A percentile compares a stretch with the other conserved stretches of the same genome.
Evolutionary conservation across 495 filamentous ascomycete genomes (phyloP).

Genomic region (Jackrogersella multiformis): DNA sequence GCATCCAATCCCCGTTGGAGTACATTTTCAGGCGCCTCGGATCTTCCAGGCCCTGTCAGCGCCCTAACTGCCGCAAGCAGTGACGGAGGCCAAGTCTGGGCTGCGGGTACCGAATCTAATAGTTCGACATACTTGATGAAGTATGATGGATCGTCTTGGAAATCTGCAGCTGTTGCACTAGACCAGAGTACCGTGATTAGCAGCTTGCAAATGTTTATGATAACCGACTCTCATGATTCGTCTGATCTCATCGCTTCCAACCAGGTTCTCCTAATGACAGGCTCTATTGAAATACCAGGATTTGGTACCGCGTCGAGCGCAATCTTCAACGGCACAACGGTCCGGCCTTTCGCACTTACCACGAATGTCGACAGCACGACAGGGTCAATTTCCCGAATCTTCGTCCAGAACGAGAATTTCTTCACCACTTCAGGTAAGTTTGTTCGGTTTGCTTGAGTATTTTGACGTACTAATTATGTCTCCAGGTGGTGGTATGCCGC

Average conservation of each 20-base stretch:
- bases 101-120: slow-evolving; percentile 71
- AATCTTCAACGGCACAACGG: slow-evolving; percentile 80
- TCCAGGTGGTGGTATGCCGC: slow-evolving; percentile 67
- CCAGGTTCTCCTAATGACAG: slow-evolving; percentile 82
- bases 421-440: slow-evolving; percentile 56
- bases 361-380: slow-evolving; percentile 66
- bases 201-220: slow-evolving; percentile 80
- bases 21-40: slow-evolving; percentile 67
- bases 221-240: slow-evolving; percentile 70
- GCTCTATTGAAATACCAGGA: slow-evolving; percentile 74
- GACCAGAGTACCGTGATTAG: slow-evolving; percentile 71
- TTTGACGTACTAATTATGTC: slow-evolving; percentile 44
- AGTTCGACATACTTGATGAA: slow-evolving; percentile 80
- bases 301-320: slow-evolving; percentile 88
- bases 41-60: slow-evolving; percentile 80
- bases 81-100: slow-evolving; percentile 78
- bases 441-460: slow-evolving; percentile 36
- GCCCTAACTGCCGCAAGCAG: slow-evolving; percentile 75
- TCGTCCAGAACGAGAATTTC: slow-evolving; percentile 74
- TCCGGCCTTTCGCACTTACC: slow-evolving; percentile 83
- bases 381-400: slow-evolving; percentile 71
- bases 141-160: slow-evolving; percentile 68
- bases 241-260: slow-evolving; percentile 69
- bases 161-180: slow-evolving; percentile 65
- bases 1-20: slow-evolving; percentile 69